Evolutionary conservation across 495 filamentous ascomycete genomes (phyloP), one percentile per base, ranked within the genome.

Genomic region (Lentithecium fluviatile): DNA sequence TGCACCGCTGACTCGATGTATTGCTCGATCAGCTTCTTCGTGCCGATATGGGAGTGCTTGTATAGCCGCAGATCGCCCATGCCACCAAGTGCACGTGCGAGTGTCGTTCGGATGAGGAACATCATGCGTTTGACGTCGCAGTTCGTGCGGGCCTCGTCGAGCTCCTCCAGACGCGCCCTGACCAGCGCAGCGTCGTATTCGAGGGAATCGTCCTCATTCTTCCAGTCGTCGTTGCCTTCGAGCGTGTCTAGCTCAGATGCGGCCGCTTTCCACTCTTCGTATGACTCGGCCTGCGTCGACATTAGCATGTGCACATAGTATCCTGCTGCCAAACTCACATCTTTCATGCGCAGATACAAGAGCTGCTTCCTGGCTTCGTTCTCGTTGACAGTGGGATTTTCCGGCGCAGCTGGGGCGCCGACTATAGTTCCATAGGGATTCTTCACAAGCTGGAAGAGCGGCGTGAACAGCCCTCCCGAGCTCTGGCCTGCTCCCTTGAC

Each of bases 61-160:
- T 96, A 97, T 6, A 97, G 82, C 45, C 83, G 80, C 10, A 86
- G 79, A 71, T 91, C 88, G 50, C 87, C 89, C 88, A 96, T 96
- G 60, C 85, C 87, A 11, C 90, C 93, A 34, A 96, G 69, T 64
- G 90, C 84, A 29, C 92, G 86, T 32, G 87, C 89, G 52, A 97
- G 71, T 5, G 88, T 78, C 0, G 92, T 96, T 38, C 92, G 85
- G 36, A 96, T 78, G 25, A 93, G 78, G 62, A 88, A 88, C 57
- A 94, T 76, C 88, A 96, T 93, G 29, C 74, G 76, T 43, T 77
- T 78, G 57, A 89, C 81, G 75, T 97, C 91, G 64, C 85, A 85
- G 67, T 78, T 87, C 23, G 79, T 78, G 15, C 89, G 83, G 36
- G 90, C 91, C 20, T 88, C 81, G 50, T 95, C 85, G 49, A 97